Conservation (phyloP, 176 grass and related monocot species). For the Carex littledalei region DNA sequence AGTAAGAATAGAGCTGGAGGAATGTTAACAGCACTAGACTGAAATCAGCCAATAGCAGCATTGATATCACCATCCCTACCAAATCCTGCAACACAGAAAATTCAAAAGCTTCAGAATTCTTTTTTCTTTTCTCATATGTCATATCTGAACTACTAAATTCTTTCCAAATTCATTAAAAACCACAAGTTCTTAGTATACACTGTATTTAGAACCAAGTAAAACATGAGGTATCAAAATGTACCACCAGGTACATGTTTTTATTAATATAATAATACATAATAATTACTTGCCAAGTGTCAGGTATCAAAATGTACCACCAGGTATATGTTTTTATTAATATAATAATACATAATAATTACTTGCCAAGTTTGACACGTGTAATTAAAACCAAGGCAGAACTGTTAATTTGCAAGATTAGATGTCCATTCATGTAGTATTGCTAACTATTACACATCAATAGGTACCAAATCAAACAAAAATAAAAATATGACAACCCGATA, state of each 20-base stretch:
- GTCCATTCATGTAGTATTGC: slow-evolving; percentile 14
- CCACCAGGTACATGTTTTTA: not conserved
- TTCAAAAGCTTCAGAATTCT: not conserved
- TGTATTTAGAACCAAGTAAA: not conserved
- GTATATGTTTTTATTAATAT: too few relatives aligned
- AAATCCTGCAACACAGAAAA: slow-evolving; percentile 74
- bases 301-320: too few relatives aligned
- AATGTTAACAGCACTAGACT: slow-evolving; percentile 94
- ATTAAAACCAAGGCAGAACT: not conserved
- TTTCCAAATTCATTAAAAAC: not conserved
- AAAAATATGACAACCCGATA: not conserved
- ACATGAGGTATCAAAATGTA: not conserved
- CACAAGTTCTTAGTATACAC: not conserved
- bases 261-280: too few relatives aligned
- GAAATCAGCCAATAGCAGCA: slow-evolving; percentile 93
- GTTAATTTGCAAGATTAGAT: not conserved
- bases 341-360: too few relatives aligned
- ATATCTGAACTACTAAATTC: not conserved
- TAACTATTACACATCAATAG: slow-evolving; percentile 13
- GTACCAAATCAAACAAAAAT: not conserved
- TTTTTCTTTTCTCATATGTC: not conserved
- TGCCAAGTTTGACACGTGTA: not conserved
- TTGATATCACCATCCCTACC: slow-evolving; percentile 94
- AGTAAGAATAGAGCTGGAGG: slow-evolving; percentile 95
- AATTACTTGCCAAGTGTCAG: too few relatives aligned